Conservation (phyloP, 2,329 filamentous ascomycete genomes). For the Aspergillus phoenicis region DNA sequence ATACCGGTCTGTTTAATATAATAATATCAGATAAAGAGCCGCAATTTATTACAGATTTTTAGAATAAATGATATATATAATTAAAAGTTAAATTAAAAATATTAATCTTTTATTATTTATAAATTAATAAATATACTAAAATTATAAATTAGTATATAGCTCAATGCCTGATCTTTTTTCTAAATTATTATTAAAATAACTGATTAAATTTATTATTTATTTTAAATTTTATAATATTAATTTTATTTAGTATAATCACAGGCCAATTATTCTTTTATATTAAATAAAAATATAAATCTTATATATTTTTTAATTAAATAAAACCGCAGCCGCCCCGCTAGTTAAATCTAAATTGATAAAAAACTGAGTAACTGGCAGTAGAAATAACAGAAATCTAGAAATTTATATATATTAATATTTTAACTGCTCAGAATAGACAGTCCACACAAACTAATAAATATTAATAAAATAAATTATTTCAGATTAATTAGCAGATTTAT, state of each 20-base stretch:
- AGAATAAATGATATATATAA: not conserved
- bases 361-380: not conserved
- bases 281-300: not conserved
- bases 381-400: not conserved
- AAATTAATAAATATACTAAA: not conserved
- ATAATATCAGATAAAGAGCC: not conserved
- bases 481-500: not conserved
- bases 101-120: not conserved
- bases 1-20: not conserved
- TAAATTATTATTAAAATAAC: not conserved
- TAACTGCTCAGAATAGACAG: not conserved
- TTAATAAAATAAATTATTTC: not conserved
- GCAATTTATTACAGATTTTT: not conserved
- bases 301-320: not conserved
- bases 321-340: too few relatives aligned
- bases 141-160: too few relatives aligned
- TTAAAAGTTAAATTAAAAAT: not conserved
- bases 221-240: not conserved
- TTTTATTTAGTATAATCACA: not conserved
- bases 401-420: not conserved
- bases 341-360: not conserved
- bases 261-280: not conserved
- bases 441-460: not conserved
- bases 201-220: not conserved
- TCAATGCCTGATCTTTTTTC: too few relatives aligned